Percentiles rank a stretch among this genome's conserved stretches.
Conservation (phyloP, 2,329 filamentous ascomycete species). For the Hymenoscyphus scutula region DNA sequence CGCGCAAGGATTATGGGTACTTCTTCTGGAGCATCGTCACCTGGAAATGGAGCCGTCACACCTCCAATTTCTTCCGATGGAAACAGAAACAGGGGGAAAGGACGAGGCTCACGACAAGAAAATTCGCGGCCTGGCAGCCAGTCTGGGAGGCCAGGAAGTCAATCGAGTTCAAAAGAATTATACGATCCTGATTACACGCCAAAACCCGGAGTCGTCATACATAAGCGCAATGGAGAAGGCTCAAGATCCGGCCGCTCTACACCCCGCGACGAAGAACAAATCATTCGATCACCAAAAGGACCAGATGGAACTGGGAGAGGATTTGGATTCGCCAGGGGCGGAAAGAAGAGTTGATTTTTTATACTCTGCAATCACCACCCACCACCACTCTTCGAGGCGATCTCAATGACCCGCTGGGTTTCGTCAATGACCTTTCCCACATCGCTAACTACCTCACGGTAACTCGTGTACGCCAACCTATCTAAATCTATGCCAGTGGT, state of each 20-base stretch:
- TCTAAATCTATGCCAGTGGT: slow-evolving; percentile 68
- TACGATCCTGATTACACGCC: slow-evolving; percentile 73
- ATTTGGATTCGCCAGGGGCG: slow-evolving; percentile 72
- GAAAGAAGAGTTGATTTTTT: slow-evolving; percentile 46
- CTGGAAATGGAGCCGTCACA: slow-evolving; percentile 52
- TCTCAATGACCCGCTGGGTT: slow-evolving; percentile 78
- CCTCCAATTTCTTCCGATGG: slow-evolving; percentile 52
- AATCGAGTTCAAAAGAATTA: slow-evolving; percentile 54
- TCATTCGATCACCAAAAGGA: slow-evolving; percentile 72
- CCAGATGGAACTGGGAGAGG: slow-evolving; percentile 76
- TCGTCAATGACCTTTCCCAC: slow-evolving; percentile 76
- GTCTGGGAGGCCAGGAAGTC: slow-evolving; percentile 36
- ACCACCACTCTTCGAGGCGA: slow-evolving; percentile 87
- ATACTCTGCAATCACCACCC: slow-evolving; percentile 68
- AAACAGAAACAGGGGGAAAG: slow-evolving; percentile 48
- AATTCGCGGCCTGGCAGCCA: slow-evolving; percentile 37
- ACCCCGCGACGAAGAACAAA: slow-evolving; percentile 60
- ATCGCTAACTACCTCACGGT: slow-evolving; percentile 89
- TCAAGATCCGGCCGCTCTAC: slow-evolving; percentile 44
- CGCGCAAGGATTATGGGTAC: slow-evolving; percentile 80
- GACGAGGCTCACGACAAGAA: slow-evolving; percentile 41
- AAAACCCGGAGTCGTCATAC: slow-evolving; percentile 55
- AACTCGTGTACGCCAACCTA: slow-evolving; percentile 80
- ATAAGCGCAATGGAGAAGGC: slow-evolving; percentile 44
- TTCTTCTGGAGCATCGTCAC: slow-evolving; percentile 58